Base-by-base conservation (phyloP, 2,329 filamentous ascomycete genomes). In the Penicillium sp. region DNA sequence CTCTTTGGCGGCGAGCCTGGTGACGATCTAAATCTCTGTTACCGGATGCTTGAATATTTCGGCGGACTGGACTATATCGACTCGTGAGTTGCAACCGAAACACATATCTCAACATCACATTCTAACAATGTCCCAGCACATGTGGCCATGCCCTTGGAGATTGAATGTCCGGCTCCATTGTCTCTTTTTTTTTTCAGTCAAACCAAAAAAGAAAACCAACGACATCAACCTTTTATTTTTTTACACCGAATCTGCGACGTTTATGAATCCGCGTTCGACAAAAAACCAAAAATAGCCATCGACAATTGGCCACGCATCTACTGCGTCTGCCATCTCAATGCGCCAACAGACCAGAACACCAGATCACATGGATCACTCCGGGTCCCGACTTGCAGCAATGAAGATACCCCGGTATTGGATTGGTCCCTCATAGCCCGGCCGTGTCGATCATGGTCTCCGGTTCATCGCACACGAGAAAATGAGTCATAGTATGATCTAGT, bases 31-130 rank as follows among this genome's bases (percentile, higher is more conserved):
- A 69, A 60, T 52, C 71, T 81, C 42, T 79, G 77, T 64, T 75
- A 75, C 62, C 73, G 74, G 52, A 81, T 81, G 78, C 69, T 79
- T 56, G 77, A 79, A 60, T 78, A 77, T 52, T 80, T 80, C 54
- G 76, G 70, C 61, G 75, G 75, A 51, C 73, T 81, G 61, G 77
- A 80, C 59, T 81, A 77, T 65, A 76, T 80, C 56, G 67, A 79
- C 54, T 65, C 69, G 70, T 75, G 61, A 74, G 70, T 71, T 43
- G 40, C 32, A 31, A 43, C n/a, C 45, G 58, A 13, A 38, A 22
- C 34, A 22, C 6, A 32, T 27, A 13, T 32, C 3, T 36, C 61
- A 56, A 31, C 52, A 54, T 31, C 54, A 8, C 61, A 47, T 47
- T 54, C 67, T 65, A 51, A 65, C 61, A 38, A 31, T 8, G 7